phyloP scores from a whole-genome alignment of 1,284 basidiomycete genomes.

The Austroboletus novae-zelandiae region DNA sequence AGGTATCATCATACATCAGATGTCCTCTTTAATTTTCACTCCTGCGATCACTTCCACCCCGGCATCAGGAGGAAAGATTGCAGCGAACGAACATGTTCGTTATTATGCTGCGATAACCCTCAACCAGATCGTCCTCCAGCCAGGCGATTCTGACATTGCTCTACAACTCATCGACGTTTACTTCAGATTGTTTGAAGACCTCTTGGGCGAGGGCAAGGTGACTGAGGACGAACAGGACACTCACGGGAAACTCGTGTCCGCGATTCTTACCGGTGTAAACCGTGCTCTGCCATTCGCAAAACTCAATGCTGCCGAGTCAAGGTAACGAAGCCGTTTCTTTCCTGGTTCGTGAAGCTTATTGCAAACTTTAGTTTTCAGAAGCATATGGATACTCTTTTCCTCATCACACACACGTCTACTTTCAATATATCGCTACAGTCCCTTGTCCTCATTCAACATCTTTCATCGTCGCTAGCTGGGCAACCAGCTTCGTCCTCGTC shows the following conservation, averaged over 20 bases:
- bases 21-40: constrained; percentile 68
- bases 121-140: constrained; percentile 87
- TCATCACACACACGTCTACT: constrained; percentile 90
- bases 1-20: constrained; percentile 83
- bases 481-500: constrained; percentile 37
- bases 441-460: constrained; percentile 88
- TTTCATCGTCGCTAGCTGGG: constrained; percentile 51
- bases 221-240: constrained; percentile 56
- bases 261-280: constrained; percentile 93
- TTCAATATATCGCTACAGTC: constrained; percentile 98
- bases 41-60: constrained; percentile 38
- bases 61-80: constrained; percentile 31
- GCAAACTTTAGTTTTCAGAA: constrained; percentile 61
- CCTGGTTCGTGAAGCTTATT: constrained; percentile 8
- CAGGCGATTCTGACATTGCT: constrained; percentile 75
- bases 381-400: constrained; percentile 93
- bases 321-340: constrained; percentile 35
- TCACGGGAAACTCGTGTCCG: constrained; percentile 85
- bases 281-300: constrained; percentile 93
- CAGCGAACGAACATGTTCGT: constrained; percentile 62
- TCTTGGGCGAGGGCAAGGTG: constrained; percentile 61
- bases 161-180: constrained; percentile 86
- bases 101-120: constrained; percentile 94
- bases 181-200: constrained; percentile 92
- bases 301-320: constrained; percentile 54